These are phyloP conservation scores for Wickerhamiella shivajii DNA, from an alignment of 805 yeast species.

Conservation along the genomic window DNA sequence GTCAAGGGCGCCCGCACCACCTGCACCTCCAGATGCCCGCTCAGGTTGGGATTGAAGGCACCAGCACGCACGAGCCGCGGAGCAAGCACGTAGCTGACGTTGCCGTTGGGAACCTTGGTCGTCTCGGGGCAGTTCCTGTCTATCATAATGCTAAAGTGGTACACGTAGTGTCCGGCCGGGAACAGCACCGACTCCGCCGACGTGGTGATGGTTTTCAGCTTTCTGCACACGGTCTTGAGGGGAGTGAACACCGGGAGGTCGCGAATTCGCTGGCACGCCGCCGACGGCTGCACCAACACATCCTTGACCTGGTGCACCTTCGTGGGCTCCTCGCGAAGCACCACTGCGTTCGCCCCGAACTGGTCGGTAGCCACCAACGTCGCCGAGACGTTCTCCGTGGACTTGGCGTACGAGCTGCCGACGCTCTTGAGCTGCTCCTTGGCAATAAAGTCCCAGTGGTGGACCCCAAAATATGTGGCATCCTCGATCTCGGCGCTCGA, in stretches of 20 bases:
- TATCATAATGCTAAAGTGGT: constrained; percentile 68
- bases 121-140: constrained; percentile 68
- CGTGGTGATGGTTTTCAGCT: constrained; percentile 12
- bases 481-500: constrained; percentile 23
- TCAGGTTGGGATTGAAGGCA: constrained; percentile 55
- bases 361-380: constrained; percentile 21
- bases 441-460: constrained; percentile 26
- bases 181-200: constrained; percentile 28
- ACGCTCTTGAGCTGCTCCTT: constrained; percentile 16
- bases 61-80: constrained; percentile 54
- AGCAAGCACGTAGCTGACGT: constrained; percentile 45
- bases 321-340: constrained; percentile 13
- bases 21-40: constrained; percentile 42
- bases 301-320: constrained; percentile 12
- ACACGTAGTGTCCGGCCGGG: constrained; percentile 67
- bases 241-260: constrained; percentile 12
- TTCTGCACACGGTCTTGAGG: constrained; percentile 14
- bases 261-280: constrained; percentile 9
- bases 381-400: constrained; percentile 15
- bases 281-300: constrained; percentile 11
- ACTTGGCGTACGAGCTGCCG: constrained; percentile 10
- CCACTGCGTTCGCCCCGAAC: constrained; percentile 24
- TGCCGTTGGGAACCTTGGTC: constrained; percentile 55
- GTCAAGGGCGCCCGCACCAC: constrained; percentile 60
- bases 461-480: constrained; percentile 20